Base-by-base conservation (phyloP, 805 yeast genomes). In the Barnettozyma botsteinii region DNA sequence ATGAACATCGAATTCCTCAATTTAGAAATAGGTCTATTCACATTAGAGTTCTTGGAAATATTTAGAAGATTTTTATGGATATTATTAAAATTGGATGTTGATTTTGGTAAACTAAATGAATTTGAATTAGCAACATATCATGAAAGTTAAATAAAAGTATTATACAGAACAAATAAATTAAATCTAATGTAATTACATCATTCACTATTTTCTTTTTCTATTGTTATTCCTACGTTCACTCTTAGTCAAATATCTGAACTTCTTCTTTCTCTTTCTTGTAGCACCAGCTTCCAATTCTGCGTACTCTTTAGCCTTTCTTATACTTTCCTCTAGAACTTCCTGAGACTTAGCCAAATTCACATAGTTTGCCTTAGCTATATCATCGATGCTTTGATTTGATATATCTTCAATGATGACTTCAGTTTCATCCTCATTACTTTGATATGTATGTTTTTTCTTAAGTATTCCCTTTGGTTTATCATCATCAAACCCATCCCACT, bases 61-160 rank as follows among this genome's bases (percentile, higher is more conserved):
- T 49, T 81, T 8, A 72, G 98, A 62, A 73, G 98, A 56, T 85
- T 89, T 78, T 62, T 87, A 37, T 93, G 99, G 99, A 76, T 88
- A 31, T 73, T 85, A 45, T 66, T 91, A 56, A 81, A 93, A 54
- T 64, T 89, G 14, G 98, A 93, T 50, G 75, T 83, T 23, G 97
- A 91, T 26, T 35, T 42, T 20, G 23, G 35, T 4, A 42, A 38
- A 24, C 8, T 40, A 5, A 23, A 36, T 24, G 39, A 35, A 17
- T 28, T 40, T 15, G 43, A 40, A 28, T 23, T 40, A 22, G n/a
- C 40, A 28, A 15, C 40, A 12, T 40, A 32, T 20, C 40, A 40
- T 25, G 43, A 36, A 20, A 36, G 43, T 25, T 40, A 18, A 40
- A 15, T 21, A 30, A 10, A 29, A 29, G n/a, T 5, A 13, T n/a